A percentile compares a stretch with the other conserved stretches of the same genome.
Evolutionary conservation across 2,329 filamentous ascomycete genomes (phyloP).

Genomic region (Metarhizium anisopliae): DNA sequence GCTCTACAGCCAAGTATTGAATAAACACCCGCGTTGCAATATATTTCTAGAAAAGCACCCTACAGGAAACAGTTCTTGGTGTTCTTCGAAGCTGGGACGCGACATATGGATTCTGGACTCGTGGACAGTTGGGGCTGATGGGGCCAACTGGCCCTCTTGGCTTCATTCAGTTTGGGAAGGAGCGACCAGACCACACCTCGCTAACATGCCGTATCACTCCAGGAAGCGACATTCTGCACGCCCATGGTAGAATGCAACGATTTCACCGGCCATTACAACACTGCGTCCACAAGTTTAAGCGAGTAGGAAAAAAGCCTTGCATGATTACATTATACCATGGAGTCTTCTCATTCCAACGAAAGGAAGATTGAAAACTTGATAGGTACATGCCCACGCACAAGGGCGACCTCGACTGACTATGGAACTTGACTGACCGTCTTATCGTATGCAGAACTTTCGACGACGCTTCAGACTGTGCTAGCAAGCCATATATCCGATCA

Average conservation of each 20-base stretch:
- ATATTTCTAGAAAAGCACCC: not conserved
- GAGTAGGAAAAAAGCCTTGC: not conserved
- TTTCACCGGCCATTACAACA: not conserved
- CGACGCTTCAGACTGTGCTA: slow-evolving; percentile 17
- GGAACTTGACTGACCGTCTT: not conserved
- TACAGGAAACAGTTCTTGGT: not conserved
- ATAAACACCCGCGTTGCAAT: not conserved
- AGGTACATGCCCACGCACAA: not conserved
- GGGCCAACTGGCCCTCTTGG: too few species aligned
- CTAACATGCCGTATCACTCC: not conserved
- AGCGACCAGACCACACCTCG: not conserved
- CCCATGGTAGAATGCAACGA: not conserved
- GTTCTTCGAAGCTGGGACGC: not conserved
- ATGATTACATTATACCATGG: not conserved
- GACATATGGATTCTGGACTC: not conserved
- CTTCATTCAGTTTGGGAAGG: not conserved
- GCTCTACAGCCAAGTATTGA: not conserved
- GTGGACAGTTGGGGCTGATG: not conserved
- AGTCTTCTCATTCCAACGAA: not conserved
- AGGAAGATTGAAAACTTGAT: not conserved
- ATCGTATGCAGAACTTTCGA: slow-evolving; percentile 17
- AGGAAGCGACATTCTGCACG: not conserved
- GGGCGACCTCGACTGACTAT: not conserved
- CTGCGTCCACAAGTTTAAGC: not conserved
- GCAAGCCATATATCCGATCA: slow-evolving; percentile 5